These are phyloP conservation scores for Elasticomyces elasticus DNA, from an alignment of 495 filamentous ascomycete species.

Conservation along the genomic window DNA sequence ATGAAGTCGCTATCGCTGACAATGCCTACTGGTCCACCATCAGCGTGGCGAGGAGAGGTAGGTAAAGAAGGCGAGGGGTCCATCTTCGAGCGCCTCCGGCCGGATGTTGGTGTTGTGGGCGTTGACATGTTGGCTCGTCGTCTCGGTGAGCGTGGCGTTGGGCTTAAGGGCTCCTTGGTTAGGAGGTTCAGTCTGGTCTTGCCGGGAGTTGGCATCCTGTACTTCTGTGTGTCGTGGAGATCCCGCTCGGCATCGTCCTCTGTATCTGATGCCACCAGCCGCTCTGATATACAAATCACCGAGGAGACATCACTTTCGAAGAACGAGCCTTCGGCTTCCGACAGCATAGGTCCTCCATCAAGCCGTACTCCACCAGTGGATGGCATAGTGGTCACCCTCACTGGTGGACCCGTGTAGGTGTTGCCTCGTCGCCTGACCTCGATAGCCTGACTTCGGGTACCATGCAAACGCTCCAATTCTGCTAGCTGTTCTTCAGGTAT, in stretches of 20 bases:
- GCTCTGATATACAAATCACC: slow-evolving; percentile 31
- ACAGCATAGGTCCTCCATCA: slow-evolving; percentile 15
- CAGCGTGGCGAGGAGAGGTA: background rate
- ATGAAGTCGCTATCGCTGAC: slow-evolving; percentile 46
- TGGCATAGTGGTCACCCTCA: slow-evolving; percentile 23
- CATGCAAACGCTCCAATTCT: slow-evolving; percentile 31
- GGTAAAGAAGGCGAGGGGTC: background rate
- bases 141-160: slow-evolving; percentile 16
- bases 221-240: slow-evolving; percentile 52
- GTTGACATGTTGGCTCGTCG: background rate
- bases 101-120: slow-evolving; percentile 9
- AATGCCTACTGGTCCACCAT: slow-evolving; percentile 21
- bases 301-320: slow-evolving; percentile 32
- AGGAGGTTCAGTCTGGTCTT: slow-evolving; percentile 47
- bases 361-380: slow-evolving; percentile 14
- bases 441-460: slow-evolving; percentile 13
- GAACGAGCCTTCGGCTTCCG: slow-evolving; percentile 21
- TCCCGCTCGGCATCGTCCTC: slow-evolving; percentile 28
- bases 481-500: slow-evolving; percentile 65
- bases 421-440: slow-evolving; percentile 23
- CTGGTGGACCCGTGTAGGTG: slow-evolving; percentile 23
- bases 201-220: slow-evolving; percentile 52
- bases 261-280: slow-evolving; percentile 29
- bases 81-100: background rate
- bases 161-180: slow-evolving; percentile 44